Conservation (phyloP, 2,329 filamentous ascomycete species). For the Triangularia setosa region DNA sequence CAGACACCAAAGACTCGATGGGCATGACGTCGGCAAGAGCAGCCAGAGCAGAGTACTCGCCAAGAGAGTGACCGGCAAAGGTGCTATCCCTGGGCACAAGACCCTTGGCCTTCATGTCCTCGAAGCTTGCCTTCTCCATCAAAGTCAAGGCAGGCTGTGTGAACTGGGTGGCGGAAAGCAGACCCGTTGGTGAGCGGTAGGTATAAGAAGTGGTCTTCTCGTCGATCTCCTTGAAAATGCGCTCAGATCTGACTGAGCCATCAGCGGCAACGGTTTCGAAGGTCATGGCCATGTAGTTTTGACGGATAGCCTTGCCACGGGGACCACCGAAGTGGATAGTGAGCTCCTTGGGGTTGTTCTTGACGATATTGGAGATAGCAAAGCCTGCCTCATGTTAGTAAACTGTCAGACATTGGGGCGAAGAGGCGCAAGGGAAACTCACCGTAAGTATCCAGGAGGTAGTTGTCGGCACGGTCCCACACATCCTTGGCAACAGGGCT, state of each 20-base stretch:
- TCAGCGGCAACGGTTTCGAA: constrained; percentile 96
- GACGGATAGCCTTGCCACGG: constrained; percentile 91
- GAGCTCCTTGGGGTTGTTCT: constrained; percentile 98
- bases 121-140: constrained; percentile 99
- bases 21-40: constrained; percentile 98
- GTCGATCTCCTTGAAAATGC: constrained; percentile 97
- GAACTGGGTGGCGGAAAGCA: constrained; percentile 96
- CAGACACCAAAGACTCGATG: constrained; percentile 96
- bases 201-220: constrained; percentile 95
- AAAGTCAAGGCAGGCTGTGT: constrained; percentile 95
- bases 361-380: constrained; percentile 97
- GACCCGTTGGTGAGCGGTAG: constrained; percentile 88
- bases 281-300: constrained; percentile 99
- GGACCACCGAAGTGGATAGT: constrained; percentile 98
- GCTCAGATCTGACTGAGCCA: constrained; percentile 93
- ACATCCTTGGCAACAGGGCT: constrained; percentile 94
- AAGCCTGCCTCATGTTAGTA: constrained; percentile 56
- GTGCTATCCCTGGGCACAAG: constrained; percentile 94
- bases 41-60: constrained; percentile 95
- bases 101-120: constrained; percentile 97
- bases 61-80: constrained; percentile 95
- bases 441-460: constrained; percentile 98
- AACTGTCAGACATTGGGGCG: background rate
- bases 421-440: constrained; percentile 33
- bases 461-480: constrained; percentile 96